Evolutionary conservation across 1,284 basidiomycete species (phyloP), one percentile per base, ranked within the genome.

Genomic region (Rhodofomes roseus): DNA sequence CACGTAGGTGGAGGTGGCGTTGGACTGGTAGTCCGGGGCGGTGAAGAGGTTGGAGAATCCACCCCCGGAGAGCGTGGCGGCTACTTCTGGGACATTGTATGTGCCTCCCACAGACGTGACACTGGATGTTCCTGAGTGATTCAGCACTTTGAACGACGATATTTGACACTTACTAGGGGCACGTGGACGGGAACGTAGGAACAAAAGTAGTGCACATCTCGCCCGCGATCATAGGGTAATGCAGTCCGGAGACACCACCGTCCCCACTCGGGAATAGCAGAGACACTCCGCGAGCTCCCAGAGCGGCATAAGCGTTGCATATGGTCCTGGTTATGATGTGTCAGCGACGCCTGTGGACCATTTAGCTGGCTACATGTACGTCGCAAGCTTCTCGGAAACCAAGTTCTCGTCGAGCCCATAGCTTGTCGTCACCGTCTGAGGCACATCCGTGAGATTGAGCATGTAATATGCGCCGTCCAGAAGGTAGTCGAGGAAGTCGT

Each of bases 181-280:
- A 81, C 8, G 81, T 80, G 44, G 87, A 84, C 16, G 89, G 89
- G 79, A 91, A 90, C 0, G 69, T 76, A 20, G 88, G 87, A 59
- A 85, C 79, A 80, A 90, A 91, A 16, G 75, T 66, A 20, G 67
- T 67, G 46, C 63, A 77, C 41, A 78, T 79, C n/a, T 74, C 82
- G 16, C 81, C 81, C n/a, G n/a, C n/a, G n/a, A n/a, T n/a, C n/a
- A n/a, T n/a, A 60, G 25, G 18, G 29, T 31, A 51, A n/a, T 89
- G 72, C 18, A 84, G 83, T 22, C 75, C 81, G 31, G 86, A 87
- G 34, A 90, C 66, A 59, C 87, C 87, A 56, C 66, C 71, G 65
- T 86, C 87, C 56, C 88, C 88, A 58, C 82, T 84, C 25, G 84
- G 82, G 74, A 86, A 89, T 65, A 90, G 75, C 25, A 85, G 73